Conservation (phyloP, 768 basidiomycete genomes). For the Rhodotorula kratochvilovae region DNA sequence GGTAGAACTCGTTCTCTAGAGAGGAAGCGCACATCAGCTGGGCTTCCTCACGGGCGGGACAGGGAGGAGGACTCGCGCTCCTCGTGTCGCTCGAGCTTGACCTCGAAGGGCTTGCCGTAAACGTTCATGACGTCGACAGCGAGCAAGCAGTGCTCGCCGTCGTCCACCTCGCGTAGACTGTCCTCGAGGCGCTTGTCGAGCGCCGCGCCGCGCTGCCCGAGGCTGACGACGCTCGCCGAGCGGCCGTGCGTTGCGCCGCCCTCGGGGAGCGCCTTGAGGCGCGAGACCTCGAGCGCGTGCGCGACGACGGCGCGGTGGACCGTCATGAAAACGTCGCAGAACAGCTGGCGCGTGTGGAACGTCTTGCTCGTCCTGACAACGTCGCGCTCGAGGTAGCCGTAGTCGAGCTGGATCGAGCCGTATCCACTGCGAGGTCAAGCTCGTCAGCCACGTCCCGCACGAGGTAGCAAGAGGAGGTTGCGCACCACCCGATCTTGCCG, state of each 20-base stretch:
- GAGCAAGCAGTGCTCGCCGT: constrained; percentile 73
- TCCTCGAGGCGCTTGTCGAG: constrained; percentile 40
- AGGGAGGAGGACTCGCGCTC: constrained; percentile 52
- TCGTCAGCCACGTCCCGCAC: neutral
- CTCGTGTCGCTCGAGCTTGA: constrained; percentile 65
- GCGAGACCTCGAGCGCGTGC: constrained; percentile 71
- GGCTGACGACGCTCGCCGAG: constrained; percentile 28
- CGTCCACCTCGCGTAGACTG: constrained; percentile 50
- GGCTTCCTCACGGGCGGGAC: neutral
- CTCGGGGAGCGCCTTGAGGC: constrained; percentile 50
- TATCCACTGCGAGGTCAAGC: constrained; percentile 56
- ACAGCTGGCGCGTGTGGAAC: constrained; percentile 81
- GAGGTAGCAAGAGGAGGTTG: constrained; percentile 20
- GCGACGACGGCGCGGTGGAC: constrained; percentile 95
- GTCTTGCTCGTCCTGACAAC: constrained; percentile 45
- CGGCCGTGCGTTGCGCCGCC: neutral
- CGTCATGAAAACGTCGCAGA: constrained; percentile 83
- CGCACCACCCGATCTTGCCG: constrained; percentile 89
- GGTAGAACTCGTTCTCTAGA: constrained; percentile 12
- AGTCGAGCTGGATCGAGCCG: constrained; percentile 77
- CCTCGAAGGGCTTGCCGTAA: constrained; percentile 86
- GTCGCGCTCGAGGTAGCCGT: constrained; percentile 63
- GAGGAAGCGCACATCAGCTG: too few species aligned
- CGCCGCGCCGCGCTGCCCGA: constrained; percentile 25
- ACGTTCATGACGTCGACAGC: constrained; percentile 86